Evolutionary conservation across 2,329 filamentous ascomycete genomes (phyloP), one percentile per base, ranked within the genome.

Genomic region (Fusarium sp.): DNA sequence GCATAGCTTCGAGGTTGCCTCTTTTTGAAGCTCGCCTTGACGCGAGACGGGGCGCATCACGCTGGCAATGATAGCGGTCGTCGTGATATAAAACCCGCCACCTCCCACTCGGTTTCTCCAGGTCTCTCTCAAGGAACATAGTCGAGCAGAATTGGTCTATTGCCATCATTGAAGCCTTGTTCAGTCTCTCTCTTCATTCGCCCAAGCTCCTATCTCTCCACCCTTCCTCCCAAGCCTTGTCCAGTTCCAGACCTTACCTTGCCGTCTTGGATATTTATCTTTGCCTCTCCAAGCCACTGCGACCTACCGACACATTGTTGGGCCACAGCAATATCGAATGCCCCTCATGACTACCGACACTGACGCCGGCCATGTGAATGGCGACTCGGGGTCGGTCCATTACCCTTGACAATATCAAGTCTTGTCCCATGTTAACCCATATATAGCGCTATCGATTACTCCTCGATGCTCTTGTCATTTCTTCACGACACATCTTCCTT

Each of bases 401-500:
- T 16, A 10, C 42, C 42, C 8, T 25, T 3, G 4, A 11, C 2
- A 25, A n/a, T 4, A 4, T 3, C 46, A 16, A 29, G 6, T 4
- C 46, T 31, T 29, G 6, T 18, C 10, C 5, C 46, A 4, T 31
- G 1, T 5, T 53, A 2, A 53, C 29, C 4, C 11, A 2, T 6
- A 0, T 1, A 23, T 53, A 33, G 49, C 1, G 6, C 27, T 4
- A 2, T 1, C 4, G 11, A 9, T 1, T 2, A 33, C 18, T 53
- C n/a, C 4, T 53, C 29, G 7, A 53, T 53, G 49, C 49, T 53
- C 7, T 4, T 14, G 9, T 4, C 10, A 6, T 53, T 53, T 5
- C 2, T 53, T 18, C 8, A 53, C 49, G 49, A 53, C 7, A 34
- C 49, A 13, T 53, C 49, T 3, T 53, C 49, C 4, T 33, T 53